phyloP scores from a whole-genome alignment of 1,284 basidiomycete genomes.

The Stygiomarasmius scandens region DNA sequence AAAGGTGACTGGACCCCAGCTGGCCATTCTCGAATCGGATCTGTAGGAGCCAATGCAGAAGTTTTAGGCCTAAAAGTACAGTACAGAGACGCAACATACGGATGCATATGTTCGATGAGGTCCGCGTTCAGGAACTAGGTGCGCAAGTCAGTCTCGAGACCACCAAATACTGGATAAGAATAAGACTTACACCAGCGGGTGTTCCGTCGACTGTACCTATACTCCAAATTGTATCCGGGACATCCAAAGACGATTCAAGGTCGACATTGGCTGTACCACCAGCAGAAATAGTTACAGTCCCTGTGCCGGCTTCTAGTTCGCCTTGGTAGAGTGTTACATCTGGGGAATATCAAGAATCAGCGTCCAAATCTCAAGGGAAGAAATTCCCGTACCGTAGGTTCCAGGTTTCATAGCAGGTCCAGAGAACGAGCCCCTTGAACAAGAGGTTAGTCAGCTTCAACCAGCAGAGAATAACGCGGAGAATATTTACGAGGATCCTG shows the following conservation, averaged over 20 bases:
- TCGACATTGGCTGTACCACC: constrained; percentile 39
- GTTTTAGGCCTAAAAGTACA: not conserved
- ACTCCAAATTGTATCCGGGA: constrained; percentile 43
- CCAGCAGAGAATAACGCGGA: not conserved
- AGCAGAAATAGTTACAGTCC: constrained; percentile 42
- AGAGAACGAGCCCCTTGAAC: constrained; percentile 41
- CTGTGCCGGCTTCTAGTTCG: constrained; percentile 46
- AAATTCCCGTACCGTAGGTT: constrained; percentile 27
- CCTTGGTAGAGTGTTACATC: constrained; percentile 46
- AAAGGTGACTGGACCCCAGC: constrained; percentile 47
- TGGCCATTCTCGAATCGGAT: constrained; percentile 47
- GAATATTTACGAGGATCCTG: constrained; percentile 36
- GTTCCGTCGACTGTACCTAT: constrained; percentile 52
- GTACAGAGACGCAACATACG: constrained; percentile 29
- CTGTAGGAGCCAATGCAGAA: constrained; percentile 23
- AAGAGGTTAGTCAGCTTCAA: not conserved
- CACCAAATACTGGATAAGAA: not conserved
- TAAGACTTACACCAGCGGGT: constrained; percentile 36
- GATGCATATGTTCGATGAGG: constrained; percentile 53
- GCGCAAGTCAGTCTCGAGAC: too few species aligned
- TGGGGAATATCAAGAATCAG: constrained; percentile 16
- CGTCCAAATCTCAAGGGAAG: too few species aligned
- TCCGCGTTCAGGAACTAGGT: constrained; percentile 47
- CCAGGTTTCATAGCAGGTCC: constrained; percentile 53
- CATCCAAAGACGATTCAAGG: constrained; percentile 32